Percentiles rank a stretch among this genome's conserved stretches.
phyloP scores from a whole-genome alignment of 2,329 filamentous ascomycete genomes.

The Cladorrhinum sp. region DNA sequence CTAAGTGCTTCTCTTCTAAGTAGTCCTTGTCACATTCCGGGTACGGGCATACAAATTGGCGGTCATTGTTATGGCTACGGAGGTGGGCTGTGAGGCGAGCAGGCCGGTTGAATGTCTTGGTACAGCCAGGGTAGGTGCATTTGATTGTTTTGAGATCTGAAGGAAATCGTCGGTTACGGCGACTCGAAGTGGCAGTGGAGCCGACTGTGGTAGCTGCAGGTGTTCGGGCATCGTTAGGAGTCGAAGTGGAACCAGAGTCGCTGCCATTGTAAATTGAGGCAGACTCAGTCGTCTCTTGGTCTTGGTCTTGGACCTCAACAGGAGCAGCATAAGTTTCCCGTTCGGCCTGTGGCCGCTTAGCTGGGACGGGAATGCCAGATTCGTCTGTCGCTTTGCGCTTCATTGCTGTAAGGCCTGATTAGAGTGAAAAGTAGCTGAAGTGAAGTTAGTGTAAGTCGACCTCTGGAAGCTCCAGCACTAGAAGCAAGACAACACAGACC shows the following conservation, averaged over 20 bases:
- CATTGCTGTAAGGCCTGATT: conserved; percentile 14
- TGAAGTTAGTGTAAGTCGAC: background rate
- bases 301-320: background rate
- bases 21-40: conserved; percentile 78
- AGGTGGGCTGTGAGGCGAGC: conserved; percentile 76
- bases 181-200: conserved; percentile 16
- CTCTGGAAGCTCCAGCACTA: no score
- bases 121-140: conserved; percentile 72
- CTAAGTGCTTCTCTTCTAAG: conserved; percentile 82
- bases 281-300: background rate
- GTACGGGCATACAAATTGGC: conserved; percentile 71
- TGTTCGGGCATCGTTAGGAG: conserved; percentile 12
- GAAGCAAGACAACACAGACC: no score
- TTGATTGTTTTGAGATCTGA: conserved; percentile 73
- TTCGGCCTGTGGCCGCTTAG: conserved; percentile 15
- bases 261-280: background rate
- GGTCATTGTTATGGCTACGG: conserved; percentile 80
- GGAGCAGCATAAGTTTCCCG: background rate
- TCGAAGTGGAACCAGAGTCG: background rate
- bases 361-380: background rate
- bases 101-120: conserved; percentile 84
- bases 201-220: conserved; percentile 20
- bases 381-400: conserved; percentile 17
- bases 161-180: conserved; percentile 54
- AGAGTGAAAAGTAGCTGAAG: background rate